Base-by-base conservation (phyloP, 2,329 filamentous ascomycete species). In the Cadophora gregata region DNA sequence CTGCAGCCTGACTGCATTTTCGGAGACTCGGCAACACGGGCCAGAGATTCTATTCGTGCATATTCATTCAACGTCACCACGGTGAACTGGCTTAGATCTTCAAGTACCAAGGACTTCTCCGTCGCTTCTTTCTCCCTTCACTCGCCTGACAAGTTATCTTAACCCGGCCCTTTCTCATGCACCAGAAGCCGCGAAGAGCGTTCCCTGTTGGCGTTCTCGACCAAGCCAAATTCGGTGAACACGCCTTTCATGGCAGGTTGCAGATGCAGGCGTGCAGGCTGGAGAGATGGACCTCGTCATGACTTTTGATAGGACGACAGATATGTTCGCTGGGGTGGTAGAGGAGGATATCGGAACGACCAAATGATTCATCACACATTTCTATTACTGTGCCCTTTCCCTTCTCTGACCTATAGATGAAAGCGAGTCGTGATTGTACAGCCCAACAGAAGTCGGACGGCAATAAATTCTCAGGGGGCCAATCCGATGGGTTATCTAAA, bases 111-210 rank as follows among this genome's bases (percentile, higher is more conserved):
- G 24, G 24, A 42, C 33, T 33, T 21, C 21, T 42, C 27, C 24
- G 5, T 42, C 24, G n/a, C 31, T 33, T 2, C 33, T 27, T 59
- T 59, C n/a, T 42, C 31, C 6, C 55, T 24, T 10, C 19, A 9
- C 50, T 63, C 58, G 67, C 58, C 64, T 66, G 67, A 66, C 64
- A 62, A 66, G 42, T 60, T 55, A 58, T 48, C 42, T 59, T 31
- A 27, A 63, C 21, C 50, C 56, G n/a, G n/a, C 25, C 31, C 38
- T 31, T 33, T 51, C 58, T 51, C 67, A 64, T 64, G 61, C 64
- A 65, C 51, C 58, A 64, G 50, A 62, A 55, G 47, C 59, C 59
- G 36, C 62, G 48, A 50, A 59, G 53, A 62, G 58, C 56, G 47
- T 56, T 47, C 36, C 62, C 27, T 45, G n/a, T 36, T 31, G 36